Conservation (phyloP, 768 basidiomycete species). For the Phaffia australis region DNA sequence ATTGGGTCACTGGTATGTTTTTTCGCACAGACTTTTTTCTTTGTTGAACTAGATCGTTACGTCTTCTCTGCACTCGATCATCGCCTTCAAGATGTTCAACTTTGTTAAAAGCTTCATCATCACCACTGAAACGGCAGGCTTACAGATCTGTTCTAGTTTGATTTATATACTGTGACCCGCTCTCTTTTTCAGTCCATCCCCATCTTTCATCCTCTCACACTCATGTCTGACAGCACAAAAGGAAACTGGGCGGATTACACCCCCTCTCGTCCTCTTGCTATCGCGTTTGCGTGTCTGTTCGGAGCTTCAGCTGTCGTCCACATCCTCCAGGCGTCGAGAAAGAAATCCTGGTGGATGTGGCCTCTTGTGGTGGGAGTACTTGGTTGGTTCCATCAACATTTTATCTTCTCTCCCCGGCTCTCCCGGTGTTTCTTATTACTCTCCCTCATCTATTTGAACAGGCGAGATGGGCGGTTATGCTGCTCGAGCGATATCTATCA, state of each 20-base stretch:
- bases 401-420: background rate
- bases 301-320: background rate
- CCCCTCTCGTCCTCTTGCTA: slow-evolving; percentile 1
- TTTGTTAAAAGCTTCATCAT: too few relatives aligned
- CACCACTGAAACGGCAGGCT: too few relatives aligned
- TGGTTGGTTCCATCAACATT: background rate
- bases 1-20: too few relatives aligned
- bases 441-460: background rate
- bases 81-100: too few relatives aligned
- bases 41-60: too few relatives aligned
- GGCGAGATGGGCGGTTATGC: slow-evolving; percentile 9
- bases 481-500: background rate
- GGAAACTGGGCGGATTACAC: slow-evolving; percentile 8
- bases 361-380: slow-evolving; percentile 11
- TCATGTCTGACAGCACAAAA: background rate
- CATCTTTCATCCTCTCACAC: background rate
- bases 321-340: background rate
- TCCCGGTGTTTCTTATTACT: background rate
- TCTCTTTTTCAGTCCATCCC: slow-evolving; percentile 1
- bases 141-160: too few relatives aligned
- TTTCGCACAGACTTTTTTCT: too few relatives aligned
- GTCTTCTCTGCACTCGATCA: too few relatives aligned
- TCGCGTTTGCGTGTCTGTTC: slow-evolving; percentile 6
- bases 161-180: too few relatives aligned
- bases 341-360: slow-evolving; percentile 16